Conservation (phyloP, 495 filamentous ascomycete genomes). For the Recurvomyces mirabilis region DNA sequence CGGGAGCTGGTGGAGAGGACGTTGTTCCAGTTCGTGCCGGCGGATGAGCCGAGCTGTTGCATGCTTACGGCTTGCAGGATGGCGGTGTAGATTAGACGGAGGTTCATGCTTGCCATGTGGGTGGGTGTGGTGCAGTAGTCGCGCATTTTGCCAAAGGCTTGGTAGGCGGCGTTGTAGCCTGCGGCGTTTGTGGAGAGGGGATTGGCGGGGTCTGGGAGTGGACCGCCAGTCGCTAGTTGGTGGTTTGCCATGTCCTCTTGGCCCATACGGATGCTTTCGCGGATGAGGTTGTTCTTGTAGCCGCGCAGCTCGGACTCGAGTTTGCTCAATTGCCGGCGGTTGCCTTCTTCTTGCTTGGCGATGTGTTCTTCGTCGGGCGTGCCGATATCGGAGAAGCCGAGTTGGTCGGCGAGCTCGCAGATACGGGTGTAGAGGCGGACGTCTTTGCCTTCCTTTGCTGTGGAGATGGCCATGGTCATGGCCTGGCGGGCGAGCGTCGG, state of each 20-base stretch:
- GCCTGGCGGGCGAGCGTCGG: slow-evolving; percentile 68
- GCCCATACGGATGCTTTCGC: slow-evolving; percentile 75
- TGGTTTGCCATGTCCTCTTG: slow-evolving; percentile 21
- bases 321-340: slow-evolving; percentile 55
- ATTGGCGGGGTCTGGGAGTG: slow-evolving; percentile 8
- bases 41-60: slow-evolving; percentile 58
- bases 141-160: slow-evolving; percentile 62
- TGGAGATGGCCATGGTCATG: slow-evolving; percentile 60
- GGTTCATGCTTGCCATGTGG: slow-evolving; percentile 60
- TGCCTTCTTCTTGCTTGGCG: slow-evolving; percentile 46
- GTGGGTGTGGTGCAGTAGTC: slow-evolving; percentile 60
- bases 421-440: slow-evolving; percentile 58
- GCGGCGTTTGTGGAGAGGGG: slow-evolving; percentile 61
- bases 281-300: slow-evolving; percentile 96
- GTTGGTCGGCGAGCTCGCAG: slow-evolving; percentile 45
- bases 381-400: slow-evolving; percentile 54
- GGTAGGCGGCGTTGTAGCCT: slow-evolving; percentile 36
- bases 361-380: slow-evolving; percentile 59
- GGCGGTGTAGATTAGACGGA: slow-evolving; percentile 54
- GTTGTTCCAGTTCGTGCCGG: slow-evolving; percentile 45
- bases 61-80: slow-evolving; percentile 58
- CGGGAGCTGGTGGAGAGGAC: slow-evolving; percentile 12
- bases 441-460: slow-evolving; percentile 71
- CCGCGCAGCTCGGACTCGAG: slow-evolving; percentile 74
- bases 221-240: slow-evolving; percentile 38